These are phyloP conservation scores for Acacia melanoxylon DNA, from an alignment of 306 rosid genomes.

Conservation along the genomic window DNA sequence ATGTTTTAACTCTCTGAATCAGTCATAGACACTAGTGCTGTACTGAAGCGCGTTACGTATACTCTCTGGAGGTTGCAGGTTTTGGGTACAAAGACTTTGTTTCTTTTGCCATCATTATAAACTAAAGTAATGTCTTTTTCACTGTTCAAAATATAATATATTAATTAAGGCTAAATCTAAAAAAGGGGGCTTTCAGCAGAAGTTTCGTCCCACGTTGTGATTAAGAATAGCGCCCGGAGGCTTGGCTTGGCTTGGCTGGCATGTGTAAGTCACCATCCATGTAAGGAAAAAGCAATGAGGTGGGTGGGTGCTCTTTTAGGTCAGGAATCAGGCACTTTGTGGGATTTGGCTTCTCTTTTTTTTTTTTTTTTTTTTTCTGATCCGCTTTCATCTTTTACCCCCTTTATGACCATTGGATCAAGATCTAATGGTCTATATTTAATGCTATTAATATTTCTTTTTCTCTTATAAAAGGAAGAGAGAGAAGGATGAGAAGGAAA, in stretches of 20 bases:
- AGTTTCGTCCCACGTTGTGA: slow-evolving; percentile 20
- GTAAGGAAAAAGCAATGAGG: background rate
- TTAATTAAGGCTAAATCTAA: background rate
- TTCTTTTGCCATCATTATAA: background rate
- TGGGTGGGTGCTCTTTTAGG: slow-evolving; percentile 11
- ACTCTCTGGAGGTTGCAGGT: background rate
- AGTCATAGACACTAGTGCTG: background rate
- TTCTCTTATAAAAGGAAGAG: no score
- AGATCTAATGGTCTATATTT: no score
- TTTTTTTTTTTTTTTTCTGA: no score
- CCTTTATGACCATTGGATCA: no score
- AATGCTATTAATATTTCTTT: no score
- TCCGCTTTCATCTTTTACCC: no score
- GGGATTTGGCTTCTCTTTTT: no score
- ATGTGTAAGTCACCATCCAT: slow-evolving; percentile 30
- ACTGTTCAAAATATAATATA: background rate
- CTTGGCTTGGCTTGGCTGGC: slow-evolving; percentile 10
- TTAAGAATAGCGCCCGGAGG: background rate
- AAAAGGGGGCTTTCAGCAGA: background rate
- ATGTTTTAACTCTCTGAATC: background rate
- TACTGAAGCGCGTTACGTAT: background rate
- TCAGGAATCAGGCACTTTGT: background rate
- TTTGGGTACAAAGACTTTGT: background rate
- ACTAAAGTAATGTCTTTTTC: slow-evolving; percentile 3
- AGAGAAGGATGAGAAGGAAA: no score